A percentile compares a stretch with the other conserved stretches of the same genome.
Conservation (phyloP, 768 basidiomycete species). For the Pisolithus sp. region DNA sequence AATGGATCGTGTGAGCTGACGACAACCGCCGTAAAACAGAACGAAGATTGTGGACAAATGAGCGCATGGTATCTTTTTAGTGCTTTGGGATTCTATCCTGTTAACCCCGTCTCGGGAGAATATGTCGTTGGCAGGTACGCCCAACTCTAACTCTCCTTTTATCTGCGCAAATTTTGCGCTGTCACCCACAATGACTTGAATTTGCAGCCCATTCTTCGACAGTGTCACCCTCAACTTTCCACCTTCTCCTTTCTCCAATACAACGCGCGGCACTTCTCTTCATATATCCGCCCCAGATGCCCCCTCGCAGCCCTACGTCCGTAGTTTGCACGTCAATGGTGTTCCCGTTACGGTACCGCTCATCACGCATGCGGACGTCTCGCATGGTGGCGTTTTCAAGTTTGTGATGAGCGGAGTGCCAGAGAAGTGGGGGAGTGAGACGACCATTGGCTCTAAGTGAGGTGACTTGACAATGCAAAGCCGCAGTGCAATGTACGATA, state of each 20-base stretch:
- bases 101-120: constrained; percentile 70
- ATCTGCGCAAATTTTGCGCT: no score
- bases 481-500: background rate
- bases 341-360: constrained; percentile 36
- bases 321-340: constrained; percentile 54
- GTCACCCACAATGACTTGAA: background rate
- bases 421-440: constrained; percentile 35
- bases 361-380: constrained; percentile 58
- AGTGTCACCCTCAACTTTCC: constrained; percentile 39
- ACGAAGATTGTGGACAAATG: constrained; percentile 90
- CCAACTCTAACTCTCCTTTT: no score
- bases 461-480: no score
- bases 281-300: constrained; percentile 54
- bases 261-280: constrained; percentile 20
- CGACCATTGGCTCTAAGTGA: background rate
- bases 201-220: constrained; percentile 45
- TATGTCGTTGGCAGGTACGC: constrained; percentile 72
- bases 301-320: constrained; percentile 52
- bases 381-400: constrained; percentile 45
- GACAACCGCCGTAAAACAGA: constrained; percentile 34
- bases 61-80: constrained; percentile 85
- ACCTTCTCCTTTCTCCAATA: no score
- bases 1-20: background rate
- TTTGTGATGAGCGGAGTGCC: constrained; percentile 61
- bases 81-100: constrained; percentile 79